Evolutionary conservation across 202 grass and related monocot genomes (phyloP).

Genomic region (Schoenoplectus tabernaemontani): DNA sequence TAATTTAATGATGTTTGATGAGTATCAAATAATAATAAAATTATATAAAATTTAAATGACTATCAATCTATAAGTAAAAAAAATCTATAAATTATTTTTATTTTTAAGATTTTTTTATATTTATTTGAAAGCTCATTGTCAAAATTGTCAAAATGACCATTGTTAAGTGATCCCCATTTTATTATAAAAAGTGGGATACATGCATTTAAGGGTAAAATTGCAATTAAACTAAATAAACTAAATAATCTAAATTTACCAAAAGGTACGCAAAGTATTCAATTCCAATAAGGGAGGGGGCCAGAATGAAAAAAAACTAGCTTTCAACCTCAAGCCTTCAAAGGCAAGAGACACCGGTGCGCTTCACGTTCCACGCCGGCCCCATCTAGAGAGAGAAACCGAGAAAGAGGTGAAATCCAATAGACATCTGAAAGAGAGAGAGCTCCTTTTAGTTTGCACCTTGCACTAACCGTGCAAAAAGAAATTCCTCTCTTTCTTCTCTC

Average conservation of each 20-base stretch:
- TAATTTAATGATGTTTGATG: too few species aligned
- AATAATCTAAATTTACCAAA: too few species aligned
- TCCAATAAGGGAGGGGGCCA: neutral
- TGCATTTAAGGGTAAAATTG: neutral
- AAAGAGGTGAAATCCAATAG: neutral
- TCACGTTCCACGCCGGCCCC: constrained; percentile 20
- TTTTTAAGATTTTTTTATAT: too few species aligned
- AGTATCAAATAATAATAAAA: too few species aligned
- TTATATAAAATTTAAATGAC: too few species aligned
- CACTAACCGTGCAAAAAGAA: constrained; percentile 15
- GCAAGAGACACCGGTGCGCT: constrained; percentile 25
- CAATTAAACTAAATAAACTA: constrained; percentile 4
- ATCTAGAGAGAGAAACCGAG: neutral
- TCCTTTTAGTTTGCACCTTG: constrained; percentile 16
- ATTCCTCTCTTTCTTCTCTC: constrained; percentile 4
- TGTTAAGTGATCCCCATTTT: too few species aligned
- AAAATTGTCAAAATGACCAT: too few species aligned
- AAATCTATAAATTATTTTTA: too few species aligned
- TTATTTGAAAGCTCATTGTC: too few species aligned
- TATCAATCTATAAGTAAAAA: too few species aligned
- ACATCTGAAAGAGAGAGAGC: neutral
- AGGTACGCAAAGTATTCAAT: neutral
- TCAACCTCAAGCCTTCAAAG: too few species aligned
- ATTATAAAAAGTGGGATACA: too few species aligned
- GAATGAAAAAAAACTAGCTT: constrained; percentile 11